Percentiles rank a stretch among this genome's conserved stretches.
Evolutionary conservation across 441 rosid species (phyloP).

Genomic region (Gossypium lobatum): DNA sequence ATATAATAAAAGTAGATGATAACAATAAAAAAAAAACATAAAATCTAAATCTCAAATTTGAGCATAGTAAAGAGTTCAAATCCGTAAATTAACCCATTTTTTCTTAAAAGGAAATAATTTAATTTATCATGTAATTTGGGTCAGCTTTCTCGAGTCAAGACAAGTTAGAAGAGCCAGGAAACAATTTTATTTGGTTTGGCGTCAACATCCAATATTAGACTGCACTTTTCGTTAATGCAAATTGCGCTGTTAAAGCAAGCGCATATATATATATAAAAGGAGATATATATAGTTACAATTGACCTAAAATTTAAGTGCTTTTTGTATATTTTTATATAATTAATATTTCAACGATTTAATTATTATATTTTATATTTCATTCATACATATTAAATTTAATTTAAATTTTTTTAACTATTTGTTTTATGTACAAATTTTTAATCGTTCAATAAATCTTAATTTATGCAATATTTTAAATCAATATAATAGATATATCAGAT

Average conservation of each 20-base stretch:
- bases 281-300: no score
- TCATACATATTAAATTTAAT: no score
- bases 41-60: background rate
- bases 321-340: no score
- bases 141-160: background rate
- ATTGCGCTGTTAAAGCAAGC: background rate
- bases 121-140: background rate
- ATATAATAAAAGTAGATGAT: background rate
- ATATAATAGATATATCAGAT: rapidly evolving
- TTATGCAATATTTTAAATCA: no score
- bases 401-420: no score
- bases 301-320: no score
- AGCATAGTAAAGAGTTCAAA: background rate
- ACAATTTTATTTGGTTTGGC: background rate
- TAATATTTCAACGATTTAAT: no score
- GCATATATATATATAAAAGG: no score
- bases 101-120: background rate
- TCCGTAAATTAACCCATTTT: background rate
- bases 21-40: no score
- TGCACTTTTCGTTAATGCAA: background rate
- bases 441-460: no score
- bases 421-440: no score
- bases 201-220: constrained; percentile 9
- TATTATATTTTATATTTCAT: no score
- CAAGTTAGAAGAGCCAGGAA: background rate